These are phyloP conservation scores for Xylariaceae sp. DNA, from an alignment of 2,329 filamentous ascomycete species.

Conservation along the genomic window DNA sequence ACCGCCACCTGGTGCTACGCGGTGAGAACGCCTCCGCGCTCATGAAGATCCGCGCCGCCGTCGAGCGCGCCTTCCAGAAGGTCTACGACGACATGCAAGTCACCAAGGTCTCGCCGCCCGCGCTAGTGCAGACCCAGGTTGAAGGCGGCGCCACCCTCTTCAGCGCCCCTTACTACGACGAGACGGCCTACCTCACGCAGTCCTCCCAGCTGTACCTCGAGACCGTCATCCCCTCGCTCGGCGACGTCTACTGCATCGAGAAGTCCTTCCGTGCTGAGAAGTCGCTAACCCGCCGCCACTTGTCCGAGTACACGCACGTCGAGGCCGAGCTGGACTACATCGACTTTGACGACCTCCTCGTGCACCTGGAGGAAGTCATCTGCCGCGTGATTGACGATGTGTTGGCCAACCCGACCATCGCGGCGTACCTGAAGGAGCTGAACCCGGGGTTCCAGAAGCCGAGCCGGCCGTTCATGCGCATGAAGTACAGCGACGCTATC, in stretches of 20 bases:
- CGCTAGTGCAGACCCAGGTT: constrained; percentile 91
- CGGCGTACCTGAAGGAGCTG: constrained; percentile 72
- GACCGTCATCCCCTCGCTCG: constrained; percentile 84
- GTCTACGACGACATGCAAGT: constrained; percentile 73
- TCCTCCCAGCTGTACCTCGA: constrained; percentile 97
- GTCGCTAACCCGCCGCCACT: constrained; percentile 84
- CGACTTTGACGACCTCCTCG: constrained; percentile 81
- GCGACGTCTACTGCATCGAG: constrained; percentile 96
- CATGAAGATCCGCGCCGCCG: constrained; percentile 79
- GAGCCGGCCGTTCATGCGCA: constrained; percentile 82
- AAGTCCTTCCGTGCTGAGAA: constrained; percentile 99
- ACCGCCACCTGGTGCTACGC: constrained; percentile 79
- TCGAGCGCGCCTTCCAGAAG: constrained; percentile 76
- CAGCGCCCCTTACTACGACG: constrained; percentile 82
- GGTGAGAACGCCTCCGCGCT: constrained; percentile 80
- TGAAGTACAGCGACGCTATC: constrained; percentile 93
- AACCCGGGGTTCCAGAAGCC: constrained; percentile 88
- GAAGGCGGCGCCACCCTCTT: constrained; percentile 92
- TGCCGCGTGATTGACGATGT: constrained; percentile 79
- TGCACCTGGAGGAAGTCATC: constrained; percentile 81
- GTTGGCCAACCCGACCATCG: constrained; percentile 68
- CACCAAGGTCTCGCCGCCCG: constrained; percentile 82
- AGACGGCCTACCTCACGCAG: constrained; percentile 90
- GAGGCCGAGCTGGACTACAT: constrained; percentile 97
- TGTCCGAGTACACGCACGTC: constrained; percentile 95